phyloP scores from a whole-genome alignment of 441 rosid genomes.

The Biscutella auriculata region DNA sequence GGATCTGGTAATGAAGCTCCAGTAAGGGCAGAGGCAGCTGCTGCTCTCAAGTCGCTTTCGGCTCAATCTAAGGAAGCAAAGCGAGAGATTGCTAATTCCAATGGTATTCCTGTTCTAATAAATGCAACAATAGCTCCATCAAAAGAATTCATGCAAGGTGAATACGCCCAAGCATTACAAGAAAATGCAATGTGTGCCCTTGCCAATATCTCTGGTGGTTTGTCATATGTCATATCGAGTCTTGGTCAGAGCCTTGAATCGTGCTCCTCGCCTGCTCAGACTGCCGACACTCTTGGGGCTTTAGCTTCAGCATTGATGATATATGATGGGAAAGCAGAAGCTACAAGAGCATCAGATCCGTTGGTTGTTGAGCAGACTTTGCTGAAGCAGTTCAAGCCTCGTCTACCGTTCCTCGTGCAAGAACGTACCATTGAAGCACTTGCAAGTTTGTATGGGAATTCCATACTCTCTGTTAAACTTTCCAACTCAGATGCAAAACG shows the following conservation, averaged over 20 bases:
- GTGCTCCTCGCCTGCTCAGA: constrained; percentile 87
- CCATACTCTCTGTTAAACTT: constrained; percentile 61
- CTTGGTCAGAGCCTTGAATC: constrained; percentile 99
- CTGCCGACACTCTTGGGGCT: constrained; percentile 96
- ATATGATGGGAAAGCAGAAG: constrained; percentile 82
- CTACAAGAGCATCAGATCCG: constrained; percentile 77
- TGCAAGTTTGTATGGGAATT: constrained; percentile 95
- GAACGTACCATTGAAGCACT: constrained; percentile 99
- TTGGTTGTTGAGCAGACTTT: constrained; percentile 67
- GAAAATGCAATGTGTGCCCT: constrained; percentile 99
- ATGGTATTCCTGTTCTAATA: constrained; percentile 88
- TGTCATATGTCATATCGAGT: constrained; percentile 93
- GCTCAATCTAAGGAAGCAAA: constrained; percentile 90
- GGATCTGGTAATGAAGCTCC: constrained; percentile 94
- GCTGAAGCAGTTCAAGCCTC: constrained; percentile 86
- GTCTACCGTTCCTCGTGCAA: constrained; percentile 75
- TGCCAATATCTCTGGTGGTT: constrained; percentile 95
- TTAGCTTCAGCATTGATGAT: constrained; percentile 98
- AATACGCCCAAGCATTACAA: constrained; percentile 93
- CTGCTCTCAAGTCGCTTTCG: constrained; percentile 94
- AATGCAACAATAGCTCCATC: constrained; percentile 99
- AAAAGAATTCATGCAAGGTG: constrained; percentile 99
- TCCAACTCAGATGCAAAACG: constrained; percentile 84
- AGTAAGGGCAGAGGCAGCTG: constrained; percentile 99
- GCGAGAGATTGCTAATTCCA: constrained; percentile 71